Evolutionary conservation across 768 basidiomycete species (phyloP).

Genomic region (Baorangia bicolor): DNA sequence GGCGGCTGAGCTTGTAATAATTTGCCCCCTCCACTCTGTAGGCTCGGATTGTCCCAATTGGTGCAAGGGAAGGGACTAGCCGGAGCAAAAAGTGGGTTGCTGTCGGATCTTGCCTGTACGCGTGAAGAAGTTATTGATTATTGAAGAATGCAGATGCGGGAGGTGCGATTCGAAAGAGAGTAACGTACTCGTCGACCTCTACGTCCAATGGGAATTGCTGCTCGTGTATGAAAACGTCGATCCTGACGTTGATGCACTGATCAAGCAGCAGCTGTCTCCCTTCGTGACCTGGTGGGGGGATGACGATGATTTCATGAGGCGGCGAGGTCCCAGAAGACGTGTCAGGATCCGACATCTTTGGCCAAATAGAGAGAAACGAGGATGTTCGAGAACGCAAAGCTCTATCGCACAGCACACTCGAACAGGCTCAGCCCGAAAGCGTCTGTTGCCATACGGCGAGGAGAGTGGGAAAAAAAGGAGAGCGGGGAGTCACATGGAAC

Average conservation of each 20-base stretch:
- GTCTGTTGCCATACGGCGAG: constrained; percentile 1
- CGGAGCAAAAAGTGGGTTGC: constrained; percentile 75
- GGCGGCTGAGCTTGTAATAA: constrained; percentile 73
- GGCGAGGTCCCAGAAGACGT: constrained; percentile 27
- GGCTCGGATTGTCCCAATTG: constrained; percentile 71
- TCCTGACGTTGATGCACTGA: constrained; percentile 63
- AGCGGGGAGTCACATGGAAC: constrained; percentile 16
- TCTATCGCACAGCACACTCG: constrained; percentile 17
- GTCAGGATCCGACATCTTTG: constrained; percentile 18
- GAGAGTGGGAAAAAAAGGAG: not conserved
- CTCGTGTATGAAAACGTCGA: constrained; percentile 49
- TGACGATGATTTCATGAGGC: constrained; percentile 57
- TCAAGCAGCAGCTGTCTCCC: constrained; percentile 49
- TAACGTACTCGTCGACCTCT: constrained; percentile 71
- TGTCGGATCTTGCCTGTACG: constrained; percentile 54
- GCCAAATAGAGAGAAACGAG: not conserved
- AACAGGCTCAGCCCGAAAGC: constrained; percentile 8
- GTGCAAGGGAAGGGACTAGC: constrained; percentile 54
- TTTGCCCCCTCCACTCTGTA: constrained; percentile 35
- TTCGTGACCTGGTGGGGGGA: constrained; percentile 36
- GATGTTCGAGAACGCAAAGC: constrained; percentile 1
- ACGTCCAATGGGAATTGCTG: constrained; percentile 68
- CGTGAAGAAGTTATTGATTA: constrained; percentile 2
- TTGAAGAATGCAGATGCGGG: constrained; percentile 10
- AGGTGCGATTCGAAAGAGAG: constrained; percentile 5